Evolutionary conservation across 2,329 filamentous ascomycete species (phyloP), one percentile per base, ranked within the genome.

Genomic region (Endoconidiophora polonica): DNA sequence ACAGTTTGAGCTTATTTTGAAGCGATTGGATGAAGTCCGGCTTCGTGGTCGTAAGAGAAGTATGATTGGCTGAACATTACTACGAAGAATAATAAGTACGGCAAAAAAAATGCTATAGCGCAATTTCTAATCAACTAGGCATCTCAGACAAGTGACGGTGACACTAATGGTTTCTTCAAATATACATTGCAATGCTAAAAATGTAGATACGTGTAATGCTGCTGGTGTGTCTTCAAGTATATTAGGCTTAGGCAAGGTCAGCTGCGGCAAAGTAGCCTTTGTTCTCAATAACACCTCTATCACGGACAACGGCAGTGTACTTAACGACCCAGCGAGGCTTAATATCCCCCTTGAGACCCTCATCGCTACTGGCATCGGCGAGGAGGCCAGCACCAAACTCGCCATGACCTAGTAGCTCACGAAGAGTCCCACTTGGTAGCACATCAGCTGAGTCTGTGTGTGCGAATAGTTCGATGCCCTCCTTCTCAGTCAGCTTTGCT

Each of bases 211-310:
- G 16, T 9, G 26, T 33, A 33, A 33, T 33, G 26, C 26, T 33
- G 26, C 3, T 20, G 9, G 23, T 24, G 22, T 24, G 12, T 7
- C 46, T 24, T 49, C 59, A 64, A 44, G 54, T 52, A 50, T 70
- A 68, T 44, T 33, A 33, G 12, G 6, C 5, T 10, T 33, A 6
- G 26, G 69, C 68, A 56, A 91, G 65, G 60, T 86, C 81, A 2
- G 88, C 90, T 18, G 80, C 78, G 1, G 90, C 90, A 69, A 95
- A 95, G 65, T 95, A 96, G 5, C 91, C 91, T 70, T 96, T 98
- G 62, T 91, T 94, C 70, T 98, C 91, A 56, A 98, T 90, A 6
- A 98, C 91, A 12, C 91, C 91, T 49, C 91, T 74, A 62, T 96
- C 83, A 63, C 84, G 83, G 39, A 96, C 86, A 52, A 96, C 90